These are phyloP conservation scores for Ophiocordyceps camponoti-leonardi DNA, from an alignment of 2,329 filamentous ascomycete species.

Conservation along the genomic window DNA sequence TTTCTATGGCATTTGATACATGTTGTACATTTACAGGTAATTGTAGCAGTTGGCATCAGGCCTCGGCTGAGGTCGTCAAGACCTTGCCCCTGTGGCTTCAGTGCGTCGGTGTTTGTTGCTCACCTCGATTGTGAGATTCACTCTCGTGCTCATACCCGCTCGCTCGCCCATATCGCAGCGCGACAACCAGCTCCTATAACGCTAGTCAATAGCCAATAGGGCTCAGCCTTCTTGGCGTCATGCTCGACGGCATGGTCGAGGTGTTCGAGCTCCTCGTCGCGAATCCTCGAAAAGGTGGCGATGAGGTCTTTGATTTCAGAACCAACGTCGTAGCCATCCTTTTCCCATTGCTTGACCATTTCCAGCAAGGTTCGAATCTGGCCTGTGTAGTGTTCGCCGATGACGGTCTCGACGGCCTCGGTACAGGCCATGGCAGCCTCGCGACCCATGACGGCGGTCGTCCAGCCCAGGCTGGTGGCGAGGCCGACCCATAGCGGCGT, in stretches of 20 bases:
- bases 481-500: constrained; percentile 78
- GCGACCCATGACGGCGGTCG: constrained; percentile 71
- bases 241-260: constrained; percentile 88
- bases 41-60: background rate
- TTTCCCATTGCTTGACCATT: constrained; percentile 64
- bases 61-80: background rate
- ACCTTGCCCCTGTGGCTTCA: background rate
- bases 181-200: constrained; percentile 81
- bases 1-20: background rate
- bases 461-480: constrained; percentile 72
- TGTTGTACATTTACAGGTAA: background rate
- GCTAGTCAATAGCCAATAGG: constrained; percentile 76
- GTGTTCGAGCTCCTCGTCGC: constrained; percentile 95
- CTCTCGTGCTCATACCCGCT: constrained; percentile 37
- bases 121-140: background rate
- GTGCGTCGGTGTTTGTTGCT: background rate
- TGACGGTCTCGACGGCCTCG: constrained; percentile 96
- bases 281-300: constrained; percentile 58
- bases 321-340: constrained; percentile 62
- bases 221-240: constrained; percentile 76
- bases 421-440: constrained; percentile 98
- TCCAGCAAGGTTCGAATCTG: constrained; percentile 70
- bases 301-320: constrained; percentile 61
- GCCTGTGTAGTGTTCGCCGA: constrained; percentile 86
- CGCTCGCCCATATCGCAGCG: constrained; percentile 83